phyloP scores from a whole-genome alignment of 495 filamentous ascomycete genomes.

The Penicillium desertorum region DNA sequence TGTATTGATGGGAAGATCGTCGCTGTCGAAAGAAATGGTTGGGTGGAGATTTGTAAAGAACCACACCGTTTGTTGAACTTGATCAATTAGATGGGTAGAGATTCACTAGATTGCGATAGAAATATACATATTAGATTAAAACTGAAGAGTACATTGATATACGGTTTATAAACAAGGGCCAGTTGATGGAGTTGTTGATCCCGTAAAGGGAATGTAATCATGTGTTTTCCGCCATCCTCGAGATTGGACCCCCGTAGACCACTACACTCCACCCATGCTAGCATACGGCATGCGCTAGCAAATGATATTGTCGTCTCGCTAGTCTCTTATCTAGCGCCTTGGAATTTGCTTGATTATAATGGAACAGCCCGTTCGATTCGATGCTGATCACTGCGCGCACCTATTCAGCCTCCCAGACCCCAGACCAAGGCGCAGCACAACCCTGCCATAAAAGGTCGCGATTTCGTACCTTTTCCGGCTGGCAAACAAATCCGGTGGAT shows the following conservation, averaged over 20 bases:
- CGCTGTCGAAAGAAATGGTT: conserved; percentile 64
- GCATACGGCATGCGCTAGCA: not conserved
- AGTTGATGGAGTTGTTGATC: not conserved
- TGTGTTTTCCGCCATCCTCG: conserved; percentile 8
- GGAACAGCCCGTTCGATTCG: conserved; percentile 25
- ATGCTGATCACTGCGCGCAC: conserved; percentile 54
- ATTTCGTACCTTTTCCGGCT: conserved; percentile 43
- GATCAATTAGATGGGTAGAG: conserved; percentile 17
- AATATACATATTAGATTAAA: not conserved
- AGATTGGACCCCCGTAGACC: not conserved
- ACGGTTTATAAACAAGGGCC: not conserved
- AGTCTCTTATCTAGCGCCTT: not conserved
- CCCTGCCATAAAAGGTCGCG: conserved; percentile 23
- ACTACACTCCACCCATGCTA: not conserved
- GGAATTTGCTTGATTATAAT: conserved; percentile 15
- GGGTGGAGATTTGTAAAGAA: conserved; percentile 61
- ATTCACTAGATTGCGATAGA: not conserved
- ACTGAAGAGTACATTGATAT: not conserved
- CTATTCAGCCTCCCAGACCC: conserved; percentile 47
- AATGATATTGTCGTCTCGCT: not conserved
- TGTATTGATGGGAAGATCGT: conserved; percentile 90
- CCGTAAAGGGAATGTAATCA: conserved; percentile 1
- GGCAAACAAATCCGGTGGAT: conserved; percentile 32
- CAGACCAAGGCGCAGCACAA: conserved; percentile 32
- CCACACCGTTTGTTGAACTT: conserved; percentile 27